A percentile compares a stretch with the other conserved stretches of the same genome.
Conservation (phyloP, 2,329 filamentous ascomycete genomes). For the Alternaria incomplexa region DNA sequence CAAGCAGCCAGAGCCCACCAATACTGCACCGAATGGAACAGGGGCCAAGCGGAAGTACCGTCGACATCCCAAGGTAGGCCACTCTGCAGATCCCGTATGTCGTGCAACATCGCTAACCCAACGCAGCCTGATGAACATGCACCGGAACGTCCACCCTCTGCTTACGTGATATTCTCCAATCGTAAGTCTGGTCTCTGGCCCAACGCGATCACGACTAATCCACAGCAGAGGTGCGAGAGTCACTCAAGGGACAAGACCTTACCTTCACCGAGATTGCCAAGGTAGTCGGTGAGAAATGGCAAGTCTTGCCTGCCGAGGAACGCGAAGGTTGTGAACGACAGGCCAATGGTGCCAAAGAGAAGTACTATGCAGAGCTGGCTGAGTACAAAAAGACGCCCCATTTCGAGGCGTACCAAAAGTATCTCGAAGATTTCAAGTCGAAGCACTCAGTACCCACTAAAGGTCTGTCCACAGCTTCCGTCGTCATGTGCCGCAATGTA, state of each 20-base stretch:
- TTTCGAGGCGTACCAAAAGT: constrained; percentile 72
- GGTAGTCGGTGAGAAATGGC: constrained; percentile 81
- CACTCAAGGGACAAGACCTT: constrained; percentile 75
- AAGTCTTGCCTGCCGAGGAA: constrained; percentile 68
- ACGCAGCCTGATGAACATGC: constrained; percentile 75
- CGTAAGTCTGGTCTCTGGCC: constrained; percentile 59
- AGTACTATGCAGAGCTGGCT: constrained; percentile 72
- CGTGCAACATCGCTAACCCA: constrained; percentile 18
- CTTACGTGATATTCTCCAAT: constrained; percentile 86
- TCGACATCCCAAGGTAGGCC: constrained; percentile 73
- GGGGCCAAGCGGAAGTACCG: constrained; percentile 74
- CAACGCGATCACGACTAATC: constrained; percentile 21
- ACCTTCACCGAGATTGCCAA: constrained; percentile 86
- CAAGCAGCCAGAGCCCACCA: constrained; percentile 52
- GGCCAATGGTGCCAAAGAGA: constrained; percentile 76
- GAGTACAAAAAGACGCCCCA: constrained; percentile 79
- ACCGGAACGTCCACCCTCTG: constrained; percentile 79
- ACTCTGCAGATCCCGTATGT: background rate
- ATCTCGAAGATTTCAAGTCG: constrained; percentile 78
- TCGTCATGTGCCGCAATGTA: constrained; percentile 6
- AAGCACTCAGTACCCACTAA: constrained; percentile 61
- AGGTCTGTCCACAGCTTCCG: constrained; percentile 31
- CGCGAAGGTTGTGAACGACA: constrained; percentile 76
- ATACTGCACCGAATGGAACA: constrained; percentile 38
- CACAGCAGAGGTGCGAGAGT: constrained; percentile 72